These are phyloP conservation scores for Aspergillus intermedius DNA, from an alignment of 2,329 filamentous ascomycete species.

Conservation along the genomic window DNA sequence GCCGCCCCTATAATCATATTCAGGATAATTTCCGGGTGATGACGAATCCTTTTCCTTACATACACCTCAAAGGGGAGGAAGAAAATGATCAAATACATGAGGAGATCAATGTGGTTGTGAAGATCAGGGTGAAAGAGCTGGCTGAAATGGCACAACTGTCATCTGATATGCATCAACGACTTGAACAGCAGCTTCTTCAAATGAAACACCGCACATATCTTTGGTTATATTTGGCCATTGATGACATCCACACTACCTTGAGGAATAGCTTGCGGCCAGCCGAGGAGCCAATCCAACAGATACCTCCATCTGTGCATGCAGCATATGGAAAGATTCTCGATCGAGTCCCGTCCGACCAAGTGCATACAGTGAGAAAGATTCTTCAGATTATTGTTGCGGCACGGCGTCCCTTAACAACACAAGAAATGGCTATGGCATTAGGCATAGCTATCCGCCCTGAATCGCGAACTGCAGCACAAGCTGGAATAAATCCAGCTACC, in stretches of 20 bases:
- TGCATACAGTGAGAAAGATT: slow-evolving; percentile 2
- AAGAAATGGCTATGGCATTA: slow-evolving; percentile 6
- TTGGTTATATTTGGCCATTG: slow-evolving; percentile 14
- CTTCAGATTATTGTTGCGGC: slow-evolving; percentile 11
- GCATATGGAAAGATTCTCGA: slow-evolving; percentile 13
- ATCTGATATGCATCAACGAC: neutral
- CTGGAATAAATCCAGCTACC: neutral
- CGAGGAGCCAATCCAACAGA: slow-evolving; percentile 3
- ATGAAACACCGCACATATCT: slow-evolving; percentile 17
- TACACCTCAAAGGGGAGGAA: slow-evolving; percentile 10
- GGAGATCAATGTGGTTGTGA: slow-evolving; percentile 11
- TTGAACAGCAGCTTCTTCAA: slow-evolving; percentile 9
- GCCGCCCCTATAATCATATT: slow-evolving; percentile 13
- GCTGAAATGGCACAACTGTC: slow-evolving; percentile 2
- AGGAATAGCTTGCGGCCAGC: slow-evolving; percentile 5
- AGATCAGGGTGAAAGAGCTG: slow-evolving; percentile 6
- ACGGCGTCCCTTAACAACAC: slow-evolving; percentile 9
- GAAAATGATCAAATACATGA: slow-evolving; percentile 9
- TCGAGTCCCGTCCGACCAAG: slow-evolving; percentile 2
- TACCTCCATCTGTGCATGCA: slow-evolving; percentile 9
- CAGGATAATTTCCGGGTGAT: slow-evolving; percentile 3
- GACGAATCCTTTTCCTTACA: slow-evolving; percentile 2
- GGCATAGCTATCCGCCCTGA: slow-evolving; percentile 4
- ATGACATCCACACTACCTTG: slow-evolving; percentile 7
- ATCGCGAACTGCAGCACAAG: neutral